phyloP scores from a whole-genome alignment of 1,284 basidiomycete genomes.

The Cutaneotrichosporon sp. region DNA sequence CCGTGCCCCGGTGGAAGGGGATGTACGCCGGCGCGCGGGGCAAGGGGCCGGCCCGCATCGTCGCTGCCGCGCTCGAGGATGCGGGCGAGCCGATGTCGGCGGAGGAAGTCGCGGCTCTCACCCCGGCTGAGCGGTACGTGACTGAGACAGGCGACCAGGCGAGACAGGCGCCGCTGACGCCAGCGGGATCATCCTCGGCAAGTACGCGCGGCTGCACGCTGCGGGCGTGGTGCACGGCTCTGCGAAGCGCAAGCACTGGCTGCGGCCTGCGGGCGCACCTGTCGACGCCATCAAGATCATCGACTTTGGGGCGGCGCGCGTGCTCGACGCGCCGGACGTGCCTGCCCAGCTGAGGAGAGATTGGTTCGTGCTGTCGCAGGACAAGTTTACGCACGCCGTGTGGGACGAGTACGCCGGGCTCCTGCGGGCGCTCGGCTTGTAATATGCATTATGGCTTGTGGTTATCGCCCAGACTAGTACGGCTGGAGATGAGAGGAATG shows the following conservation, averaged over 20 bases:
- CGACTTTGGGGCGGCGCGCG: slow-evolving; percentile 4
- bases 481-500: too few species aligned
- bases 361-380: not conserved
- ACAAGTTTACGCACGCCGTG: not conserved
- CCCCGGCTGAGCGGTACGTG: slow-evolving; percentile 1
- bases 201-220: slow-evolving; percentile 12
- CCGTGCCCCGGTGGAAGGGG: slow-evolving; percentile 1
- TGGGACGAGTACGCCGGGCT: not conserved
- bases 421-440: not conserved
- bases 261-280: not conserved
- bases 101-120: not conserved
- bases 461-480: too few species aligned
- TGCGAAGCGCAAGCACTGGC: slow-evolving; percentile 14
- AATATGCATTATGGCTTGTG: too few species aligned
- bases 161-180: not conserved
- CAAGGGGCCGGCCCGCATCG: not conserved
- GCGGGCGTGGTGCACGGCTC: slow-evolving; percentile 9
- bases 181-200: slow-evolving; percentile 2
- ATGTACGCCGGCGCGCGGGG: not conserved
- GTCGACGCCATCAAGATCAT: not conserved
- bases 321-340: not conserved
- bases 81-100: not conserved
- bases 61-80: not conserved
- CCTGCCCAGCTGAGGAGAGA: not conserved
- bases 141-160: not conserved